Evolutionary conservation across 176 grass and related monocot genomes (phyloP).

Genomic region (Raddia guianensis): DNA sequence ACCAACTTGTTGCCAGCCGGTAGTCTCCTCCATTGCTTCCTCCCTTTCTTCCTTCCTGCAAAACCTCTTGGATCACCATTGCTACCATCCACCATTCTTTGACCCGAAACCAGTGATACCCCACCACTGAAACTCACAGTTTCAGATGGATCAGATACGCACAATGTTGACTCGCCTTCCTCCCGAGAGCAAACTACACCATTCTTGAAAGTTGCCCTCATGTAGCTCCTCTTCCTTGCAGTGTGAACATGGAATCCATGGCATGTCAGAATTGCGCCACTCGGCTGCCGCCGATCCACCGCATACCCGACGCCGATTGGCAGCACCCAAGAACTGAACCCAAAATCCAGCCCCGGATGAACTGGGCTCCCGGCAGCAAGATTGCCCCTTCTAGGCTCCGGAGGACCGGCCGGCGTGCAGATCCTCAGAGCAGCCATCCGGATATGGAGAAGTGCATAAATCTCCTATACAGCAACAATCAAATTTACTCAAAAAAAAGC

Average conservation of each 20-base stretch:
- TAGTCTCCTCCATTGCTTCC: constrained; percentile 46
- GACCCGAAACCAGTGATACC: background rate
- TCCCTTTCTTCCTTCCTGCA: constrained; percentile 32
- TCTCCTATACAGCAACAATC: background rate
- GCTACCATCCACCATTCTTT: constrained; percentile 6
- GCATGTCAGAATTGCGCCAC: background rate
- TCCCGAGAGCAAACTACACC: constrained; percentile 31
- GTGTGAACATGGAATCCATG: constrained; percentile 9
- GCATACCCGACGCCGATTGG: constrained; percentile 26
- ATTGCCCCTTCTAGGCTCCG: constrained; percentile 48
- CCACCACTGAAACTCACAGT: background rate
- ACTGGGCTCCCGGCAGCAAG: constrained; percentile 31
- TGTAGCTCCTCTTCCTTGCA: constrained; percentile 18
- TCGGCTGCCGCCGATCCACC: constrained; percentile 18
- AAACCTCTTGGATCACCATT: background rate
- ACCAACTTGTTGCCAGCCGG: constrained; percentile 45
- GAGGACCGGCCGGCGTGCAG: constrained; percentile 34
- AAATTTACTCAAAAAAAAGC: background rate
- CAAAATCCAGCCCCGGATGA: constrained; percentile 51
- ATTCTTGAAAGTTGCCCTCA: constrained; percentile 36
- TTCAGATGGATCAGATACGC: constrained; percentile 39
- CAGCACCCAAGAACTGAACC: constrained; percentile 46
- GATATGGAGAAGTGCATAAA: constrained; percentile 16
- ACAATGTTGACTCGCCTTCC: constrained; percentile 20
- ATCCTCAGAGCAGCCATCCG: constrained; percentile 56